Percentiles rank a stretch among this genome's conserved stretches.
Evolutionary conservation across 805 yeast genomes (phyloP).

Genomic region (Kregervanrija fluxuum): DNA sequence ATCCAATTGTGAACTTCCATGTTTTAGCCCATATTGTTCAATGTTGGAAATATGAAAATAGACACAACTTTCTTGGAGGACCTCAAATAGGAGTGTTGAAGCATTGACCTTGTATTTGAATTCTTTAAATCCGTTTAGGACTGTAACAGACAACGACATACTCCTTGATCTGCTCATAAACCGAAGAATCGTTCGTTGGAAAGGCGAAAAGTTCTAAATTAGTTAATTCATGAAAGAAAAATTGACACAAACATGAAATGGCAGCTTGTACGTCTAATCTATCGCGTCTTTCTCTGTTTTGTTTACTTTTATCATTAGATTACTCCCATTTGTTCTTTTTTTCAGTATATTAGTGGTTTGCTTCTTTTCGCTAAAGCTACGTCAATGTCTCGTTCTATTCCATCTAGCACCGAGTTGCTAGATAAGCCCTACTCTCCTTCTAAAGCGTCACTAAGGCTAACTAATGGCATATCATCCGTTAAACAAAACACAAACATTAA

Average conservation of each 20-base stretch:
- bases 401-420: conserved; percentile 2
- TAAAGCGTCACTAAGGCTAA: not conserved
- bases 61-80: conserved; percentile 26
- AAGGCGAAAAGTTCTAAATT: not conserved
- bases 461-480: not conserved
- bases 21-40: conserved; percentile 11
- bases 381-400: not conserved
- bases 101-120: conserved; percentile 30
- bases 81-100: conserved; percentile 30
- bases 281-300: too few relatives aligned
- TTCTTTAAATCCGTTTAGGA: conserved; percentile 28
- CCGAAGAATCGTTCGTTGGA: not conserved
- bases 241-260: not conserved
- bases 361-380: not conserved
- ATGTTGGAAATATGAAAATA: conserved; percentile 30
- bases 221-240: not conserved
- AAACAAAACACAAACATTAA: conserved; percentile 36
- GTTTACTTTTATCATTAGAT: not conserved
- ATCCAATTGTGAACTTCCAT: conserved; percentile 26
- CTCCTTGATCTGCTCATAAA: not conserved
- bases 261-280: too few relatives aligned
- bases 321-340: not conserved
- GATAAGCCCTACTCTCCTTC: conserved; percentile 8
- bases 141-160: conserved; percentile 30
- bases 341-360: not conserved